phyloP scores from a whole-genome alignment of 495 filamentous ascomycete species.

The Penicillium psychrofluorescens region DNA sequence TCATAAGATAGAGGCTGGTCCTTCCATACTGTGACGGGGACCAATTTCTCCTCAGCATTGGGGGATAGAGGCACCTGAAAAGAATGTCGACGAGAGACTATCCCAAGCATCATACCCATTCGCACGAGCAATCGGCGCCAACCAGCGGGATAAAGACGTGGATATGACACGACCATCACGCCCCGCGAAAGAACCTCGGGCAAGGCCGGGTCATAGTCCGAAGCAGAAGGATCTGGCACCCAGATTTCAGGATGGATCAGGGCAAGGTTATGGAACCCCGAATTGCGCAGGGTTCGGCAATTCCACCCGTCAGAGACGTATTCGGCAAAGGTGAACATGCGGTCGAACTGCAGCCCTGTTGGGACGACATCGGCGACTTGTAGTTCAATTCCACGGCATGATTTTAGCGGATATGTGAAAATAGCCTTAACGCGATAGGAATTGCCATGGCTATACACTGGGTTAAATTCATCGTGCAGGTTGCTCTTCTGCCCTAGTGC shows the following conservation, averaged over 20 bases:
- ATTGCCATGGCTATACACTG: conserved; percentile 22
- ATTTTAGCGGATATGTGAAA: conserved; percentile 85
- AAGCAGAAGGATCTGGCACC: conserved; percentile 59
- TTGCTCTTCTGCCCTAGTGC: conserved; percentile 19
- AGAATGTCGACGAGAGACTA: conserved; percentile 17
- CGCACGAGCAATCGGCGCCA: conserved; percentile 3
- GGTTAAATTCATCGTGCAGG: conserved; percentile 30
- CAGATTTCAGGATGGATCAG: conserved; percentile 72
- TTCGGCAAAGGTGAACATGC: conserved; percentile 77
- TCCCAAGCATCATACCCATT: conserved; percentile 13
- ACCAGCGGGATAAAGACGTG: conserved; percentile 13
- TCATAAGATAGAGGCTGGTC: conserved; percentile 49
- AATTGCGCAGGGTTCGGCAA: conserved; percentile 64
- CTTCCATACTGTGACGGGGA: conserved; percentile 72
- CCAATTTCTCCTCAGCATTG: conserved; percentile 47
- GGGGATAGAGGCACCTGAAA: conserved; percentile 57
- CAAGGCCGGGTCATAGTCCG: conserved; percentile 25
- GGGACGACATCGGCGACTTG: conserved; percentile 55
- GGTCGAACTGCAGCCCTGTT: conserved; percentile 74
- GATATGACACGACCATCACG: conserved; percentile 32
- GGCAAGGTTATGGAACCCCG: conserved; percentile 64
- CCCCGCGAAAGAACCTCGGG: conserved; percentile 29
- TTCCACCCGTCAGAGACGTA: conserved; percentile 49
- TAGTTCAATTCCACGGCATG: conserved; percentile 74
- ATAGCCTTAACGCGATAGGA: conserved; percentile 66